Evolutionary conservation across 2,329 filamentous ascomycete genomes (phyloP), one percentile per base, ranked within the genome.

Genomic region (Colletotrichum cuscutae): DNA sequence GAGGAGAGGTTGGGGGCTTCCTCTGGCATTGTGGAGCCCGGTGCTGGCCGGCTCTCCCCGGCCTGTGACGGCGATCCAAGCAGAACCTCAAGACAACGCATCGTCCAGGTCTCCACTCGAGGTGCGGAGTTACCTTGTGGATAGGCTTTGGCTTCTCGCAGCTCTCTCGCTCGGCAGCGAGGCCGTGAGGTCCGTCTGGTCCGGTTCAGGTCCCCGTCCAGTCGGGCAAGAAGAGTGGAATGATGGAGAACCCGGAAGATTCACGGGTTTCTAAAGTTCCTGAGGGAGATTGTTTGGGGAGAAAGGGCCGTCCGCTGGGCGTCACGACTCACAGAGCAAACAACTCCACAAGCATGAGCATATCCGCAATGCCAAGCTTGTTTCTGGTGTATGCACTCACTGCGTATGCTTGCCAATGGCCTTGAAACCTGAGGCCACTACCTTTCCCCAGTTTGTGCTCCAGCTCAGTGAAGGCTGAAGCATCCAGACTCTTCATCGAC

Each of bases 401-500:
- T 19, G 15, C 6, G 7, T 49, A n/a, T 49, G 42, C 15, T 49
- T 8, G 52, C 26, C 32, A 26, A 54, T 52, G 46, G 42, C 5
- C 15, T 26, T 22, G 22, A 42, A 24, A 37, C 42, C 42, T 49
- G 15, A 26, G 57, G 57, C 15, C 32, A 3, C 42, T 11, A 30
- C 13, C 37, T 42, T 35, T 54, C 46, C 61, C 61, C 61, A 54
- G 46, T 53, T 53, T 37, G 15, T 32, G 61, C 53, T 63, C 70
- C 65, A 69, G 70, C 60, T 53, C 65, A 64, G 65, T 72, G 70
- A 72, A 32, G 30, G 30, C 30, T 32, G 30, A 32, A 72, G 70
- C 70, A 70, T 72, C 65, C 64, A 65, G 70, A 72, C 65, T 65
- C 60, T 56, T 69, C 35, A 53, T 71, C 57, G 68, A 68, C 68